phyloP scores from a whole-genome alignment of 2,329 filamentous ascomycete species.

The Cladophialophora exuberans region DNA sequence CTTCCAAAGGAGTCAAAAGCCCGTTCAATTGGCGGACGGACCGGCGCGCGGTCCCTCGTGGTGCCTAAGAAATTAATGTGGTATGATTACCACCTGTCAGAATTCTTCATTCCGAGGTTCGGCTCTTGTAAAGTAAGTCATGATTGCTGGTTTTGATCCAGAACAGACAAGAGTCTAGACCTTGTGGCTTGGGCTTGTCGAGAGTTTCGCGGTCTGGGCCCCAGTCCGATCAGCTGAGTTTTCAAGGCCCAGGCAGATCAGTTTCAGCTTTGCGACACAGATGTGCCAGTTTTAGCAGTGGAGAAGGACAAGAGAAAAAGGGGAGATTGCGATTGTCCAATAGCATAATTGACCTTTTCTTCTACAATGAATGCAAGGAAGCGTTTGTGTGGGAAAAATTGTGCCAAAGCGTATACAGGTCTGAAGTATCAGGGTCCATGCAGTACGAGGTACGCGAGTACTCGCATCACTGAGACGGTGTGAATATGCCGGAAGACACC shows the following conservation, averaged over 20 bases:
- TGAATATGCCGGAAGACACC: no score
- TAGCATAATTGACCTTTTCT: no score
- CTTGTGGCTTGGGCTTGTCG: not conserved
- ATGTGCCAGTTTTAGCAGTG: not conserved
- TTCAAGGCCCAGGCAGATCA: not conserved
- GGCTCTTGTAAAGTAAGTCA: not conserved
- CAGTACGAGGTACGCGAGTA: no score
- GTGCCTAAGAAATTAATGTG: not conserved
- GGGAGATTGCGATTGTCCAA: no score
- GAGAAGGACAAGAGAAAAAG: not conserved
- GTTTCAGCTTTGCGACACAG: conserved; percentile 5
- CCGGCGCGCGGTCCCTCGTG: not conserved
- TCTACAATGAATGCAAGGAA: no score
- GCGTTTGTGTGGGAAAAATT: no score
- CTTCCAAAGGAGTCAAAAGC: not conserved
- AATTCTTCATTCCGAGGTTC: not conserved
- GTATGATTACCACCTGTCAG: conserved; percentile 6
- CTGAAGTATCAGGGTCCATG: not conserved
- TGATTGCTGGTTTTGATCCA: not conserved
- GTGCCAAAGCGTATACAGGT: no score
- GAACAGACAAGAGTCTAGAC: not conserved
- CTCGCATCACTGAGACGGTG: not conserved
- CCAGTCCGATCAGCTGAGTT: conserved; percentile 7
- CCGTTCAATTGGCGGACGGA: conserved; percentile 2
- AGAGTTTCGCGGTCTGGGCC: not conserved